phyloP scores from a whole-genome alignment of 78 protist species.

The Diacronema lutheri region DNA sequence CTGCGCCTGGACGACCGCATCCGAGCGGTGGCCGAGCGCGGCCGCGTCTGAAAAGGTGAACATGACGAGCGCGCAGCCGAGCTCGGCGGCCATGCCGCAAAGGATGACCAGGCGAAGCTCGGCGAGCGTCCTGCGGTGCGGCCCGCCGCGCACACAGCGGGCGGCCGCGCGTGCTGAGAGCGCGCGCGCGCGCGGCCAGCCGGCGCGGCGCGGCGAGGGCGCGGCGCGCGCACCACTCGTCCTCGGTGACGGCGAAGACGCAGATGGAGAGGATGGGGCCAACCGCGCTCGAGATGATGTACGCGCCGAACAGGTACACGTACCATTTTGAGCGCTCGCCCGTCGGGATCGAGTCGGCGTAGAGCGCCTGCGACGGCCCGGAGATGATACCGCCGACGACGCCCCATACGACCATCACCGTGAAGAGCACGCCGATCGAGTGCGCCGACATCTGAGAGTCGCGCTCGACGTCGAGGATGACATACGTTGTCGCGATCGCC shows the following conservation, averaged over 20 bases:
- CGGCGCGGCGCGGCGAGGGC: too few relatives aligned
- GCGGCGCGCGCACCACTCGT: too few relatives aligned
- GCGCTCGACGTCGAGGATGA: background rate
- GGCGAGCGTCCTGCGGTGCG: background rate
- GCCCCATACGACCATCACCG: background rate
- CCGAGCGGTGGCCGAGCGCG: background rate
- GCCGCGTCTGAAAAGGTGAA: background rate
- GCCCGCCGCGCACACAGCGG: too few relatives aligned
- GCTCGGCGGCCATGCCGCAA: background rate
- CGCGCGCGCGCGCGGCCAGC: too few relatives aligned
- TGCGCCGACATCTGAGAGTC: too few relatives aligned
- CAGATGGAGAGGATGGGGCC: slow-evolving; percentile 15
- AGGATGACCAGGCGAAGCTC: background rate
- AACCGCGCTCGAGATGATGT: background rate
- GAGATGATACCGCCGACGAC: background rate
- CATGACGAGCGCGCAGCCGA: too few relatives aligned
- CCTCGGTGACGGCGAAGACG: background rate
- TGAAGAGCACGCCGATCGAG: background rate
- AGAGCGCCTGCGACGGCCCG: slow-evolving; percentile 31
- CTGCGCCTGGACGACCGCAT: too few relatives aligned
- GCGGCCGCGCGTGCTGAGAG: too few relatives aligned
- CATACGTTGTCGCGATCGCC: background rate
- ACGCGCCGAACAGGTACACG: background rate
- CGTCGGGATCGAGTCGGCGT: background rate
- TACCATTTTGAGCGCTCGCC: background rate